Percentiles rank a stretch among this genome's conserved stretches.
Evolutionary conservation across 805 yeast species (phyloP).

Genomic region (Candida argentea): DNA sequence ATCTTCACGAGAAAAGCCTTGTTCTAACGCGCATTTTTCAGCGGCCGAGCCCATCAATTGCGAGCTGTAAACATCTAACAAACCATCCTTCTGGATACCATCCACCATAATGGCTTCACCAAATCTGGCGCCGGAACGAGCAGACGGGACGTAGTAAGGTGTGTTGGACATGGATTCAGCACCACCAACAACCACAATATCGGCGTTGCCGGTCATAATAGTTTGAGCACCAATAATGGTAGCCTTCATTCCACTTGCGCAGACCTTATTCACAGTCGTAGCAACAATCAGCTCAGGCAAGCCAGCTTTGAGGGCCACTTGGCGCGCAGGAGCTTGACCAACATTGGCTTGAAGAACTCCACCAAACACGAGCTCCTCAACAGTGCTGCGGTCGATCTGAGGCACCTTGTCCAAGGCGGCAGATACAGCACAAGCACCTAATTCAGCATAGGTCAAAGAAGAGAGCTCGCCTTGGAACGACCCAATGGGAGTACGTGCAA

Average conservation of each 20-base stretch:
- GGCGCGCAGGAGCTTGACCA: slow-evolving; percentile 98
- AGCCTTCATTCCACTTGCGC: slow-evolving; percentile 94
- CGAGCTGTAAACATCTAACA: slow-evolving; percentile 83
- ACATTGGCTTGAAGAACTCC: slow-evolving; percentile 86
- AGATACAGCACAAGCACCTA: slow-evolving; percentile 88
- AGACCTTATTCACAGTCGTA: slow-evolving; percentile 89
- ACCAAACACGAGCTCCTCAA: slow-evolving; percentile 89
- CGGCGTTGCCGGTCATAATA: slow-evolving; percentile 80
- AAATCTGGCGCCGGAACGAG: slow-evolving; percentile 82
- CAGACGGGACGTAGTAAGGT: slow-evolving; percentile 83
- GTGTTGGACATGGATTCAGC: slow-evolving; percentile 96
- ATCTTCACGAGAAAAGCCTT: slow-evolving; percentile 64
- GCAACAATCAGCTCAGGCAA: slow-evolving; percentile 73
- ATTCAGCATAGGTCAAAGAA: slow-evolving; percentile 67
- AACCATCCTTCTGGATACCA: slow-evolving; percentile 88
- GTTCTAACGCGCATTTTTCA: slow-evolving; percentile 88
- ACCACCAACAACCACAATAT: slow-evolving; percentile 93
- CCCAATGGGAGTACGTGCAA: slow-evolving; percentile 94
- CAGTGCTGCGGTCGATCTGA: slow-evolving; percentile 62
- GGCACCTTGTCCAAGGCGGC: slow-evolving; percentile 82
- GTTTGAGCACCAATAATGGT: slow-evolving; percentile 86
- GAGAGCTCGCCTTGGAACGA: slow-evolving; percentile 81
- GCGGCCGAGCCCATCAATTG: slow-evolving; percentile 95
- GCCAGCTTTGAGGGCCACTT: slow-evolving; percentile 89
- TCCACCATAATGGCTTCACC: slow-evolving; percentile 77